Percentiles rank a stretch among this genome's conserved stretches.
Evolutionary conservation across 2,329 filamentous ascomycete genomes (phyloP).

Genomic region (Aspergillus alliaceus): DNA sequence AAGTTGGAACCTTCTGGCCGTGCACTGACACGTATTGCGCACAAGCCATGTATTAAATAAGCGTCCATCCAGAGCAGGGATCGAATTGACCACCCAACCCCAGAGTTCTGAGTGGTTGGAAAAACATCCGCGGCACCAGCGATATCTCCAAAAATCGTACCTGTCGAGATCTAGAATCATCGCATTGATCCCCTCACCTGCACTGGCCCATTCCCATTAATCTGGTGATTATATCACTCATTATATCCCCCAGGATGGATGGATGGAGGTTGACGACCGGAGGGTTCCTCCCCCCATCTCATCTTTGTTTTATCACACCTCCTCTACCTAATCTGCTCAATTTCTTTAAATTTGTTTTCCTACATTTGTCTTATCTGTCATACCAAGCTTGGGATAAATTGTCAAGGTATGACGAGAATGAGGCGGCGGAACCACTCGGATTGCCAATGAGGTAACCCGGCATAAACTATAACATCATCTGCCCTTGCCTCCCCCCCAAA

Average conservation of each 20-base stretch:
- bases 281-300: not conserved
- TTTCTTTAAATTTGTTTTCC: not conserved
- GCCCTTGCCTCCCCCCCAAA: no score
- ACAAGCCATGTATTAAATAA: constrained; percentile 2
- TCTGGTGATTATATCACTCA: not conserved
- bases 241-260: not conserved
- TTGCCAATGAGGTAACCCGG: not conserved
- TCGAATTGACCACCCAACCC: not conserved
- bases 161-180: constrained; percentile 19
- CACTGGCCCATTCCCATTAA: not conserved
- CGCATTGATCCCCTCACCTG: constrained; percentile 20
- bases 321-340: no score
- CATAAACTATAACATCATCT: not conserved
- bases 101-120: not conserved
- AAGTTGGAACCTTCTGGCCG: constrained; percentile 1
- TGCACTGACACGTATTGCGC: constrained; percentile 2
- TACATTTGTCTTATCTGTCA: not conserved
- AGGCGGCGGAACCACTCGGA: not conserved
- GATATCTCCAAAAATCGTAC: constrained; percentile 8
- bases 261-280: not conserved
- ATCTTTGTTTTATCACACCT: not conserved
- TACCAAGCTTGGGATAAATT: not conserved
- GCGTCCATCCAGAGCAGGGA: not conserved
- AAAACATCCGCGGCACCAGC: constrained; percentile 3
- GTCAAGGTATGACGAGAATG: constrained; percentile 1